Base-by-base conservation (phyloP, 2,329 filamentous ascomycete genomes). In the Peltaster fructicola region DNA sequence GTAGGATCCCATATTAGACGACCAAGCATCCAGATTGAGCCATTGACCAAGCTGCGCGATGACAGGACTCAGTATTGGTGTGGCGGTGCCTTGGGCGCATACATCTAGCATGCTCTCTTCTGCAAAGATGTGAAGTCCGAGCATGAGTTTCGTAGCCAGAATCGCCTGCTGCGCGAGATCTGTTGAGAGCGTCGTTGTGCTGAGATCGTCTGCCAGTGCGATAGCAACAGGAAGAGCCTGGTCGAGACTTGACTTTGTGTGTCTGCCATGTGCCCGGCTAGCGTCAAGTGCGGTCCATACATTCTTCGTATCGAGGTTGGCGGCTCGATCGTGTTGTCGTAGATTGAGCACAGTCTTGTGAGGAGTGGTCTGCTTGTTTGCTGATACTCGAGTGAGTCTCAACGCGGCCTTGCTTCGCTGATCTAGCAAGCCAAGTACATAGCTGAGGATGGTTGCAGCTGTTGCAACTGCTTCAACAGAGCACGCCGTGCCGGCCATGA, bases 101-200 rank as follows among this genome's bases (percentile, higher is more conserved):
- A 29, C 14, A n/a, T 28, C 14, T 2, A 98, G 63, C 44, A 91
- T 95, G 33, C 77, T 64, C 46, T 98, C 88, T 47, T 98, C 85
- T 0, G 77, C 64, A n/a, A 91, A 57, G 3, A 95, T 59, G 52
- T 98, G 88, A 8, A 98, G 57, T 1, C 68, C 75, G 18, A 73
- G 57, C 35, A 90, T 45, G 6, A 50, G 25, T 17, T 39, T 40
- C 15, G 34, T 27, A 17, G 31, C n/a, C n/a, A n/a, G n/a, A n/a
- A n/a, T n/a, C n/a, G n/a, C n/a, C n/a, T n/a, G n/a, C n/a, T n/a
- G n/a, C n/a, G n/a, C n/a, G n/a, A n/a, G n/a, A n/a, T n/a, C n/a
- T n/a, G n/a, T n/a, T n/a, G n/a, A n/a, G n/a, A n/a, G n/a, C n/a
- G n/a, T n/a, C n/a, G n/a, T 14, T 17, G 23, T 26, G 8, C 9